phyloP scores from a whole-genome alignment of 306 rosid species.

The Sphenostylis stenocarpa region DNA sequence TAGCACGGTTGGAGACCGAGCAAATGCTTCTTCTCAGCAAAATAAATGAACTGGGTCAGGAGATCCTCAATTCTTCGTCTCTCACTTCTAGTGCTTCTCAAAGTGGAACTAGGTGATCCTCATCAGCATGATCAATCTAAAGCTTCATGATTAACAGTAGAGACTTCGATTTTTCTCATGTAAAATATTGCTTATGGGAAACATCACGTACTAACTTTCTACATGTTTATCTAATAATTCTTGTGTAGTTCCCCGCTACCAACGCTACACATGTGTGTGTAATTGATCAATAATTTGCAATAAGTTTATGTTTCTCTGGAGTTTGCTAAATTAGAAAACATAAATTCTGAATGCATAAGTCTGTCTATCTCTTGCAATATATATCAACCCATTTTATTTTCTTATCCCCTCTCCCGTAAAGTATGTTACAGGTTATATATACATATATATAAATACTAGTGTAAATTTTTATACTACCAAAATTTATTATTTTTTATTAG shows the following conservation, averaged over 20 bases:
- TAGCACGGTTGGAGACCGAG: conserved; percentile 67
- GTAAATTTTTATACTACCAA: too few species aligned
- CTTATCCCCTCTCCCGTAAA: not conserved
- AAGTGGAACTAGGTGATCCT: conserved; percentile 30
- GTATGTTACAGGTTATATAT: too few species aligned
- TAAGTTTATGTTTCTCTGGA: not conserved
- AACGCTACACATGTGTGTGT: conserved; percentile 23
- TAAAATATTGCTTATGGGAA: conserved; percentile 6
- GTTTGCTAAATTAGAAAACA: not conserved
- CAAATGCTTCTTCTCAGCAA: conserved; percentile 70
- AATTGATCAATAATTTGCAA: not conserved
- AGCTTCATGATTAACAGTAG: not conserved
- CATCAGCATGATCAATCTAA: not conserved
- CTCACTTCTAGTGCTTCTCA: conserved; percentile 33
- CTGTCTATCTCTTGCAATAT: not conserved
- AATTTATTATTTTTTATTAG: too few species aligned
- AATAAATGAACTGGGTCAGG: conserved; percentile 65
- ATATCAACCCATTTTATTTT: not conserved
- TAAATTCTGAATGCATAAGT: not conserved
- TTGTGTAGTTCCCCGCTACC: conserved; percentile 21
- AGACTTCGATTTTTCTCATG: not conserved
- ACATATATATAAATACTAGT: too few species aligned
- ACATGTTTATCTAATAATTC: conserved; percentile 10
- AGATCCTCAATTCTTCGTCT: conserved; percentile 46
- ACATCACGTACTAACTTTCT: not conserved